Evolutionary conservation across 768 basidiomycete species (phyloP), one percentile per base, ranked within the genome.

Genomic region (Panaeolus papilionaceus): DNA sequence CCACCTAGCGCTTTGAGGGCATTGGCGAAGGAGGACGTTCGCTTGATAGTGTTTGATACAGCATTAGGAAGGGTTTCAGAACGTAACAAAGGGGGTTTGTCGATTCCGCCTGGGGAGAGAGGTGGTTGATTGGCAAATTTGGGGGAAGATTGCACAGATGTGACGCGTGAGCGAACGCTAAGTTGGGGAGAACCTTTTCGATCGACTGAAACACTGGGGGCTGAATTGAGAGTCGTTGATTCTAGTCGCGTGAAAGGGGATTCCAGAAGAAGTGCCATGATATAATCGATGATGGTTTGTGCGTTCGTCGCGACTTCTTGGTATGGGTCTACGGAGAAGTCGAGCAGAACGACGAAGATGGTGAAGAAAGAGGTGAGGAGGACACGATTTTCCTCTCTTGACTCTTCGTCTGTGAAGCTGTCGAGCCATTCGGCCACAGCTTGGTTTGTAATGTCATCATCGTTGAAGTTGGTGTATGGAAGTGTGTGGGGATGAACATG

Each of bases 321-420:
- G 73, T 97, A 95, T 0, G 97, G 93, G 73, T 99, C 98, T 10
- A 92, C 91, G 0, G 96, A 94, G 10, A 99, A 85, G 76, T 98
- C 96, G 67, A 98, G 81, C 16, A 99, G 84, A 5, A 91, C 87
- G 16, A 91, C 90, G 73, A 94, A 96, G 70, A 99, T 93, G 26
- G 95, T 95, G 83, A 94, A 95, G 83, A 97, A 95, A 2, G 92
- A 94, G n/a, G 94, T 93, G 37, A 98, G 82, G 2, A 95, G 81
- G 8, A 93, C 91, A 11, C 93, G 84, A 72, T 93, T 94, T 74
- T 95, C 92, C 69, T 91, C 89, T 69, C 92, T 85, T 23, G 82
- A 83, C 4, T 91, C 89, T 58, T 92, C 86, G 40, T 91, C 89
- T 18, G 83, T 84, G 69, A 92, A 89, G 6, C 81, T 81, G 66